Percentiles rank a stretch among this genome's conserved stretches.
phyloP scores from a whole-genome alignment of 2,329 filamentous ascomycete species.

The Pyricularia sp. region DNA sequence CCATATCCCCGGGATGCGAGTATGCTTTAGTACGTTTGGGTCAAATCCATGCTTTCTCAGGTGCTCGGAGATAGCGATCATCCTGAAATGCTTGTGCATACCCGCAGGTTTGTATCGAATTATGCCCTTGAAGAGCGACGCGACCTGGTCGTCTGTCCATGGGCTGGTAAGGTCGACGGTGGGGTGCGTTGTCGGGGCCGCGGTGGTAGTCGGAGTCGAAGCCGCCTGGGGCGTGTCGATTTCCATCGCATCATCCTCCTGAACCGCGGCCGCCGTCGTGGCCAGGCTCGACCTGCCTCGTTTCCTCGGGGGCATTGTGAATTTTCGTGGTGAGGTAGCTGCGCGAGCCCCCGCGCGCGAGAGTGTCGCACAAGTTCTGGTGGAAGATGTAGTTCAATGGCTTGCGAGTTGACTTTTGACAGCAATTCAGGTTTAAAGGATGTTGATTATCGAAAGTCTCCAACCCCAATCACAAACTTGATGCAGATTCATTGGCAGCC shows the following conservation, averaged over 20 bases:
- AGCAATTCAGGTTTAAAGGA: not conserved
- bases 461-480: not conserved
- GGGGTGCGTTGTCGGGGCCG: slow-evolving; percentile 19
- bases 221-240: slow-evolving; percentile 41
- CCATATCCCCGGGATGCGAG: slow-evolving; percentile 85
- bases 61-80: slow-evolving; percentile 73
- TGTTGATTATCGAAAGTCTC: not conserved
- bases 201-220: slow-evolving; percentile 33
- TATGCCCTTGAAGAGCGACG: slow-evolving; percentile 81
- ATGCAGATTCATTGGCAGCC: not conserved
- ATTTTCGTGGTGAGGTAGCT: not conserved
- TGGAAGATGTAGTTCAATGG: not conserved
- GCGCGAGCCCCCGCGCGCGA: not conserved
- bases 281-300: slow-evolving; percentile 44
- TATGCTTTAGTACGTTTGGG: slow-evolving; percentile 59
- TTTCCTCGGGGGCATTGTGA: slow-evolving; percentile 48
- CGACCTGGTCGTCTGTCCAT: slow-evolving; percentile 94
- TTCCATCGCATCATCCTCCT: slow-evolving; percentile 48
- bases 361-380: not conserved
- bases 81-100: slow-evolving; percentile 88
- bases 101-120: slow-evolving; percentile 95
- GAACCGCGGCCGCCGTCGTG: slow-evolving; percentile 21
- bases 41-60: slow-evolving; percentile 70
- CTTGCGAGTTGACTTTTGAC: not conserved
- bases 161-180: slow-evolving; percentile 44